Base-by-base conservation (phyloP, 1,139 yeast species). In the Yamadazyma dushanensis region DNA sequence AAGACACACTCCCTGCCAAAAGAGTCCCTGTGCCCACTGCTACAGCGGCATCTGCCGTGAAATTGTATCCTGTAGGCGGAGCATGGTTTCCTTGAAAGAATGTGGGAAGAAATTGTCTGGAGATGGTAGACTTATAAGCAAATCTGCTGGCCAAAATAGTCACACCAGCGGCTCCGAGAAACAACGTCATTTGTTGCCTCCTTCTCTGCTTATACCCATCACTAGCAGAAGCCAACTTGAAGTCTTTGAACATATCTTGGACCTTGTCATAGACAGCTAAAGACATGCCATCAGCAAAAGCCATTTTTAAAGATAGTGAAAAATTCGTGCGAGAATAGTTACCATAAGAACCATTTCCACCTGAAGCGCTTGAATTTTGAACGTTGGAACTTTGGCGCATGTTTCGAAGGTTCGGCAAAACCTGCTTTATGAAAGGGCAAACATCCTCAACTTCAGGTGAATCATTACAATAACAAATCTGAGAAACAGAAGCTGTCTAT, bases 21-120 rank as follows among this genome's bases (percentile, higher is more conserved):
- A 85, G 61, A 0, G 95, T 77, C 0, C 96, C 95, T 26, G 87
- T 81, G 0, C 85, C 80, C 4, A 90, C 89, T 0, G 97, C 97
- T 24, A 80, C 80, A 19, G 88, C 79, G 2, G 96, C 97, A 58
- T 90, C 97, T 34, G 79, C 75, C 41, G 87, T 80, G 57, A 84
- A 80, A 34, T 84, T 83, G 55, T 83, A 85, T 31, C 82, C 73
- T 3, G 65, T 49, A 2, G 96, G 96, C 1, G 95, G 95, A 32
- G 79, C 74, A 52, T 89, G 92, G 59, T 90, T 90, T 10, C 92
- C 89, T 51, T 87, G 89, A 58, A 87, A 90, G 49, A 81, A 70
- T 17, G 76, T 75, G 6, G 97, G 97, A 3, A 81, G 68, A 62
- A 81, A 88, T 57, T 83, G 81, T 48, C 96, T 72, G 15, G 83